Evolutionary conservation across 106 monocot species (phyloP).

Genomic region (Triglochin maritima): DNA sequence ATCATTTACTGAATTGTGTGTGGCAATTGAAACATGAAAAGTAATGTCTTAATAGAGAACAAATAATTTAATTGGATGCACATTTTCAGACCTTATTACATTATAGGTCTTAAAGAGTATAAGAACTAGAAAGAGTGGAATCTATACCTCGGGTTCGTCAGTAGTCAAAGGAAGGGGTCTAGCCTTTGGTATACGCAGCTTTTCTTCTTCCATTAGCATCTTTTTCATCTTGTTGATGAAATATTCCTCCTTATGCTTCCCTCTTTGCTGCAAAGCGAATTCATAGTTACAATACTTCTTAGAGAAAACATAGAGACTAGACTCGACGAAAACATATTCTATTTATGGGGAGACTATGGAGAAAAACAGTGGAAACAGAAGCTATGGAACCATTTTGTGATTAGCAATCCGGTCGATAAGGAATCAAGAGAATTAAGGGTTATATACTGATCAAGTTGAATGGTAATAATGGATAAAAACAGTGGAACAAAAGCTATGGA

Average conservation of each 20-base stretch:
- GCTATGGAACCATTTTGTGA: too few relatives aligned
- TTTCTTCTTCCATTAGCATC: slow-evolving; percentile 69
- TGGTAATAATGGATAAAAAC: neutral
- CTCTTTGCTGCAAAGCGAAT: slow-evolving; percentile 59
- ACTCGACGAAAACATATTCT: neutral
- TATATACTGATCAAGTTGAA: neutral
- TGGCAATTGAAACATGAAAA: too few relatives aligned
- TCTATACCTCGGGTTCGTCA: slow-evolving; percentile 80
- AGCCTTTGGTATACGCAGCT: slow-evolving; percentile 65
- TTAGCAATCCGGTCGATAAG: too few relatives aligned
- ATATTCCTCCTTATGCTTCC: slow-evolving; percentile 66
- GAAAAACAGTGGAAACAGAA: too few relatives aligned
- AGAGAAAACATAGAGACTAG: neutral
- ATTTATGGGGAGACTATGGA: neutral
- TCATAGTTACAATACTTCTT: neutral
- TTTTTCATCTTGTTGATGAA: slow-evolving; percentile 71
- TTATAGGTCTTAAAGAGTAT: too few relatives aligned
- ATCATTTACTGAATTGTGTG: too few relatives aligned
- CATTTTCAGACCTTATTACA: too few relatives aligned
- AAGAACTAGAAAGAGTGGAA: neutral
- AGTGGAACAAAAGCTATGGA: too few relatives aligned
- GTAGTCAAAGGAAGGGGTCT: slow-evolving; percentile 92
- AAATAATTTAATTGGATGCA: too few relatives aligned
- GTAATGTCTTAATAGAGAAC: too few relatives aligned
- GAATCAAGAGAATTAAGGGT: neutral